Evolutionary conservation across 495 filamentous ascomycete genomes (phyloP).

Genomic region (Ramalina peruviana): DNA sequence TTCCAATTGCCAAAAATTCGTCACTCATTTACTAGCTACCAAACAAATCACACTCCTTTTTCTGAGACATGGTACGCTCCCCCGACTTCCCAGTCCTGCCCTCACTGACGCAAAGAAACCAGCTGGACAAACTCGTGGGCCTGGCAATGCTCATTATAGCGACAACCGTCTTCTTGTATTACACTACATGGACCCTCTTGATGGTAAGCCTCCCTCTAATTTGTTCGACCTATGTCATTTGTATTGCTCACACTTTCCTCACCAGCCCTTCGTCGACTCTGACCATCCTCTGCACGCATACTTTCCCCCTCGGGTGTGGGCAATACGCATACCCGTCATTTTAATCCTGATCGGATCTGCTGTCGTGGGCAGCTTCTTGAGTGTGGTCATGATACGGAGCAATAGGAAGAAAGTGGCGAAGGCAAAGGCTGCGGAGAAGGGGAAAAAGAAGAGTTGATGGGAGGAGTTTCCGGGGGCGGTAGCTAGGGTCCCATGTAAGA

Average conservation of each 20-base stretch:
- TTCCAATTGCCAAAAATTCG: background rate
- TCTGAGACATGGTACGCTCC: constrained; percentile 2
- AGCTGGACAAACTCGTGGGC: constrained; percentile 94
- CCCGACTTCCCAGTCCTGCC: background rate
- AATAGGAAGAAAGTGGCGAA: constrained; percentile 95
- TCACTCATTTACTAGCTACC: background rate
- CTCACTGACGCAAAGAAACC: background rate
- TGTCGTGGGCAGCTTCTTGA: constrained; percentile 90
- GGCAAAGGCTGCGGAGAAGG: constrained; percentile 58
- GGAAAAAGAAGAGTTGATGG: constrained; percentile 47
- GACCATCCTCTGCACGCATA: constrained; percentile 86
- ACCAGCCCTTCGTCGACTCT: constrained; percentile 87
- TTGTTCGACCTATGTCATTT: background rate
- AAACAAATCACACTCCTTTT: constrained; percentile 6
- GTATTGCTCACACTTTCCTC: background rate
- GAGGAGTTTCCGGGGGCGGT: background rate
- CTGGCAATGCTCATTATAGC: constrained; percentile 95
- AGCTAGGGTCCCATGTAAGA: too few relatives aligned
- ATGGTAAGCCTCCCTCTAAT: constrained; percentile 50
- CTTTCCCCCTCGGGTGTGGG: constrained; percentile 97
- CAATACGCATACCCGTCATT: constrained; percentile 95
- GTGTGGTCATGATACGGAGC: constrained; percentile 97
- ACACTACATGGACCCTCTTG: constrained; percentile 92
- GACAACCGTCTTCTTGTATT: constrained; percentile 94
- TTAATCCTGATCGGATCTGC: constrained; percentile 82